Evolutionary conservation across 805 yeast species (phyloP).

Genomic region (Naumovozyma baii): DNA sequence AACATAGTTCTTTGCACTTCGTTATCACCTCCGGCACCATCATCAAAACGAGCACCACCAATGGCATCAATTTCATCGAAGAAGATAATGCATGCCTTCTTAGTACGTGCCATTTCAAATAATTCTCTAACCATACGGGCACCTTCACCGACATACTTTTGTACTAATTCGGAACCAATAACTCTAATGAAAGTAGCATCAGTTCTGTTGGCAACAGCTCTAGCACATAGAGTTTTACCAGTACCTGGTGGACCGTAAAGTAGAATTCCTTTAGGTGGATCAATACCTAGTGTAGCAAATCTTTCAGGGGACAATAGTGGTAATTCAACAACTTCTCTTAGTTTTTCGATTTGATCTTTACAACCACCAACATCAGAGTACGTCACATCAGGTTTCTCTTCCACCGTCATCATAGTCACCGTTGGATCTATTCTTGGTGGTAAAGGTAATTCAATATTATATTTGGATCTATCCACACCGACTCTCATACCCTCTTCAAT

Average conservation of each 20-base stretch:
- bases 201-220: constrained; percentile 98
- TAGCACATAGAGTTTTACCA: constrained; percentile 94
- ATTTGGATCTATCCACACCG: constrained; percentile 95
- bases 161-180: constrained; percentile 96
- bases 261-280: constrained; percentile 96
- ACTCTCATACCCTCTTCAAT: constrained; percentile 99
- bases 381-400: constrained; percentile 98
- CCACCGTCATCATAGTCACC: constrained; percentile 99
- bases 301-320: constrained; percentile 93
- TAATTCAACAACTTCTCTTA: constrained; percentile 91
- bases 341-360: constrained; percentile 94
- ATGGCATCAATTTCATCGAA: constrained; percentile 98
- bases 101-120: constrained; percentile 97
- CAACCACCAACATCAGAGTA: constrained; percentile 98
- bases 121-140: constrained; percentile 98
- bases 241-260: constrained; percentile 98
- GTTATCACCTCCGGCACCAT: constrained; percentile 98
- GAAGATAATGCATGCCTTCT: constrained; percentile 94
- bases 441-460: constrained; percentile 91
- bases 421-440: constrained; percentile 98
- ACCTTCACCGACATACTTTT: constrained; percentile 98
- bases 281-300: constrained; percentile 92
- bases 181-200: constrained; percentile 98
- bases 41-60: constrained; percentile 99
- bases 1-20: constrained; percentile 99